Evolutionary conservation across 352 stramenopile species (phyloP).

Genomic region (Phytophthora sojae): DNA sequence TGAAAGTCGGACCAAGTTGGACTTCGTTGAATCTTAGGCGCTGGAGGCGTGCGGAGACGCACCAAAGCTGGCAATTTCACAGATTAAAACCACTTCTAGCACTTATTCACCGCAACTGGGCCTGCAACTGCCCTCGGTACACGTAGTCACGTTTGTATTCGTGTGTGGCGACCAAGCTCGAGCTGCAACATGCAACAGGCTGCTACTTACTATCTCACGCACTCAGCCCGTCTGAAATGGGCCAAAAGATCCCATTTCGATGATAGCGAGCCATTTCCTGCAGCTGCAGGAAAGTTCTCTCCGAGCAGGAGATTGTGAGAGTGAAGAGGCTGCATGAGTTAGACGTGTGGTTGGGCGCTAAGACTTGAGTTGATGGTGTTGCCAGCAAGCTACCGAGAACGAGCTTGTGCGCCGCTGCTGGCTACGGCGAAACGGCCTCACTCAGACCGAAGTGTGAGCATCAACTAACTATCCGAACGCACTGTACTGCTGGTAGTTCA

Average conservation of each 20-base stretch:
- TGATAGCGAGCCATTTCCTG: not conserved
- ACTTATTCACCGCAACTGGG: not conserved
- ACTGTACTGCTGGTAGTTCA: too few relatives aligned
- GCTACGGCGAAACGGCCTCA: not conserved
- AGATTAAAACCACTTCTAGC: not conserved
- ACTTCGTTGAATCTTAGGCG: slow-evolving; percentile 7
- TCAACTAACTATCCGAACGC: too few relatives aligned
- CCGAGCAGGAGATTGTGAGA: slow-evolving; percentile 4
- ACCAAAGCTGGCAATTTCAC: not conserved
- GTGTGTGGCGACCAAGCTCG: not conserved
- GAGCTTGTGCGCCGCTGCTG: not conserved
- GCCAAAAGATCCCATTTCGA: slow-evolving; percentile 9
- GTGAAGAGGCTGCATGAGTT: slow-evolving; percentile 2
- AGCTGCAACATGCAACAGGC: slow-evolving; percentile 6
- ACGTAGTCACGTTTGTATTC: not conserved
- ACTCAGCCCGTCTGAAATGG: not conserved
- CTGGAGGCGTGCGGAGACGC: not conserved
- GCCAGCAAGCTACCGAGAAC: not conserved
- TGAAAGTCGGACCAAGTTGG: slow-evolving; percentile 1
- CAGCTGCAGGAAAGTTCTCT: slow-evolving; percentile 19
- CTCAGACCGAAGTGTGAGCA: not conserved
- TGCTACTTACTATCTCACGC: slow-evolving; percentile 1
- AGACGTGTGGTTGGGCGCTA: not conserved
- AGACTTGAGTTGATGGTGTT: not conserved
- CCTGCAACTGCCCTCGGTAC: not conserved